Percentiles rank a stretch among this genome's conserved stretches.
These are phyloP conservation scores for Syncephalastrum monosporum DNA, from an alignment of 371 early-diverging fungal species.

Conservation along the genomic window DNA sequence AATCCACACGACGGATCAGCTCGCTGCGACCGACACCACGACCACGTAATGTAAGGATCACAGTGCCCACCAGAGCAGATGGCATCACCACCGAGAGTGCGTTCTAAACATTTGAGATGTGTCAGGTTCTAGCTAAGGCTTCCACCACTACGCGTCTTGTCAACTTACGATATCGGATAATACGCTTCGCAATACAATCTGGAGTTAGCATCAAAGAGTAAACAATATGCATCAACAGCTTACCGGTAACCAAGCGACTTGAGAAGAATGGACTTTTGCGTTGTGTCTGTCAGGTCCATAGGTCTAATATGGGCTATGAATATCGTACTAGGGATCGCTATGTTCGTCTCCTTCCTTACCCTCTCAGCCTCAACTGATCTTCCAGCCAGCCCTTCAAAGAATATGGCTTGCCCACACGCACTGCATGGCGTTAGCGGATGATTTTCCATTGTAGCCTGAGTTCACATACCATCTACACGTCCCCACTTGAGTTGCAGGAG, in stretches of 20 bases:
- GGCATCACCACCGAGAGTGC: conserved; percentile 81
- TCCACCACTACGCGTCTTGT: not conserved
- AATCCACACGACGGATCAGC: conserved; percentile 77
- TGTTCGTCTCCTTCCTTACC: conserved; percentile 26
- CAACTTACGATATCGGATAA: conserved; percentile 68
- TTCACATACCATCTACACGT: conserved; percentile 56
- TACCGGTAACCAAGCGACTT: conserved; percentile 60
- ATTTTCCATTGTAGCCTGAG: not conserved
- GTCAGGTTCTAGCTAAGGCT: not conserved
- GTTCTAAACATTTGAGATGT: conserved; percentile 31
- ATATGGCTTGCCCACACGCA: conserved; percentile 79
- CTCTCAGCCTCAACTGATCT: conserved; percentile 51
- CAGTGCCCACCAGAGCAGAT: conserved; percentile 80
- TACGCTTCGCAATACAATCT: conserved; percentile 39
- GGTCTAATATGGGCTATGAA: conserved; percentile 11
- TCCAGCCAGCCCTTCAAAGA: conserved; percentile 70
- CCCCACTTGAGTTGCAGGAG: conserved; percentile 78
- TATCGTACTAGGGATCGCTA: not conserved
- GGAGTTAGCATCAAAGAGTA: not conserved
- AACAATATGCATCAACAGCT: not conserved
- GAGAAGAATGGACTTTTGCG: conserved; percentile 42
- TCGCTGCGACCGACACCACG: conserved; percentile 84
- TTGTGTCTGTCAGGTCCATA: conserved; percentile 28
- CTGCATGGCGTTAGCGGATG: conserved; percentile 30
- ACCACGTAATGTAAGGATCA: conserved; percentile 81